Evolutionary conservation across 768 basidiomycete genomes (phyloP), one percentile per base, ranked within the genome.

Genomic region (Rhodotorula paludigena): DNA sequence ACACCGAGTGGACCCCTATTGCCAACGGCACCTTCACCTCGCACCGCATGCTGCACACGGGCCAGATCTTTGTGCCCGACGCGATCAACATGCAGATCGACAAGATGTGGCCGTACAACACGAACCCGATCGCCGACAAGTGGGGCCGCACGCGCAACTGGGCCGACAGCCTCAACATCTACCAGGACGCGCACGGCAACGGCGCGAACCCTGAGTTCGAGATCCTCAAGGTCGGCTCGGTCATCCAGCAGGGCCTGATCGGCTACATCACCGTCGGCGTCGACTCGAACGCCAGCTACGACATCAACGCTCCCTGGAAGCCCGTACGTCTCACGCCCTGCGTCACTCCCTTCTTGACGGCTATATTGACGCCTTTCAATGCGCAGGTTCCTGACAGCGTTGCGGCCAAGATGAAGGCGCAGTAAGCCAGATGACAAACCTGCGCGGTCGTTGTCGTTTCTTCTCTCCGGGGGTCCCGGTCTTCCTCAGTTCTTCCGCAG

Each of bases 121-220:
- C 60, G 51, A 78, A 77, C 73, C 76, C 76, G 36, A 75, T 78
- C 71, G 65, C 64, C 20, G 28, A 73, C 59, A 73, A 72, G 64
- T 72, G 76, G 70, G 76, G 76, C 23, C 74, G 77, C 36, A 78
- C 77, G 12, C 68, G 77, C 60, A 78, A 78, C 77, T 78, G 77
- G 77, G 68, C n/a, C 53, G 77, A 78, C 72, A 76, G 74, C 67
- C 73, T 78, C 52, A 61, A 74, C 53, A 77, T 78, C 66, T 78
- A 76, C 69, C 68, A 71, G 30, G 76, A 77, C 57, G 74, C 76
- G 55, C 76, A 76, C 67, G 62, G 59, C 35, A 75, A 75, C 57
- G 76, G 76, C 38, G 74, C 77, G 72, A 68, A 75, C 45, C 74
- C 75, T 38, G 76, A 74, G 59, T 77, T 77, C 48, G 76, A 78